Conservation (phyloP, 192 early-diverging fungal species). For the Coemansia sp. region DNA sequence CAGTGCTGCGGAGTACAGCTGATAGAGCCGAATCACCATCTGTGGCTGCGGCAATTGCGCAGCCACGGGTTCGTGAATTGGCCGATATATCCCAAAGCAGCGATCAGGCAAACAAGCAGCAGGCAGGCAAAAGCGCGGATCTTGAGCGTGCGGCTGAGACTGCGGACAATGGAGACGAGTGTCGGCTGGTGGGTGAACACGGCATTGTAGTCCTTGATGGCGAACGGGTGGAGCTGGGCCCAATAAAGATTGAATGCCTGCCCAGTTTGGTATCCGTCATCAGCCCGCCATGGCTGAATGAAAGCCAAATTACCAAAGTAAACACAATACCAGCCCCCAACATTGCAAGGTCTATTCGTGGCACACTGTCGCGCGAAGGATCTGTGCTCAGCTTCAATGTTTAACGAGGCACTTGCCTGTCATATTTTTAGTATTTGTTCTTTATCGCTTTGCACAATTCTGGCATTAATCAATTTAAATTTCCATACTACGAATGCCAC, state of each 20-base stretch:
- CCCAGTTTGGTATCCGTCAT: constrained; percentile 39
- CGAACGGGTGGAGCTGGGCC: constrained; percentile 47
- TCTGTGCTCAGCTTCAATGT: constrained; percentile 44
- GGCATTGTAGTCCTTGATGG: constrained; percentile 57
- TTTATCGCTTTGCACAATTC: background rate
- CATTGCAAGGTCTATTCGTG: constrained; percentile 28
- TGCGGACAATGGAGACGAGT: constrained; percentile 10
- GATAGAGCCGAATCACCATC: background rate
- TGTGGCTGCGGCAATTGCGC: background rate
- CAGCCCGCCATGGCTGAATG: constrained; percentile 51
- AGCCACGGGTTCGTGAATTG: background rate
- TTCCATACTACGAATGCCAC: background rate
- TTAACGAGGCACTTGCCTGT: background rate
- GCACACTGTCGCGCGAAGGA: constrained; percentile 40
- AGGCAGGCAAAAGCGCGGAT: background rate
- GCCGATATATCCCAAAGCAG: background rate
- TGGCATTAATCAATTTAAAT: background rate
- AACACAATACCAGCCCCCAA: constrained; percentile 29
- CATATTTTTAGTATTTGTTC: constrained; percentile 1
- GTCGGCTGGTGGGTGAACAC: constrained; percentile 35
- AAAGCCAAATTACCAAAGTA: constrained; percentile 18
- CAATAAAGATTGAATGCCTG: constrained; percentile 52
- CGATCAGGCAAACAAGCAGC: background rate
- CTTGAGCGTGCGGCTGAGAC: background rate
- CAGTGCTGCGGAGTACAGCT: background rate